These are phyloP conservation scores for Acidomyces sp. DNA, from an alignment of 495 filamentous ascomycete species.

Conservation along the genomic window DNA sequence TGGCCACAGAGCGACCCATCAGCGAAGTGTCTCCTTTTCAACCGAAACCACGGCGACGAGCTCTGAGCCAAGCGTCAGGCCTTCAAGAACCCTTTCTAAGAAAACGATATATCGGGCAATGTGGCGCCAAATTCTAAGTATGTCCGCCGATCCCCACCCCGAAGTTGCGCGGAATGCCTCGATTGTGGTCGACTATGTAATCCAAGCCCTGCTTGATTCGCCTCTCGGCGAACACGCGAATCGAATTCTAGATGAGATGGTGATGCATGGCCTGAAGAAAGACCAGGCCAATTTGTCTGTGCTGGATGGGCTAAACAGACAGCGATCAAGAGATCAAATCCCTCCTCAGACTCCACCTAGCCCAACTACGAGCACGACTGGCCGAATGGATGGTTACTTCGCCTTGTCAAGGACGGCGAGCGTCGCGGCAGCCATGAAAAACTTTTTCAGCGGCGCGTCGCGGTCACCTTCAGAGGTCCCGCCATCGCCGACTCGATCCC, in stretches of 20 bases:
- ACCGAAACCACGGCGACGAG: background rate
- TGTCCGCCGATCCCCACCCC: conserved; percentile 89
- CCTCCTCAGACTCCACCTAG: conserved; percentile 42
- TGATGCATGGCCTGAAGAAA: conserved; percentile 23
- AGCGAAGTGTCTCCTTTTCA: conserved; percentile 7
- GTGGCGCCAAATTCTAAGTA: conserved; percentile 82
- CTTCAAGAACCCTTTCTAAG: conserved; percentile 41
- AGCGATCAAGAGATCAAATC: conserved; percentile 18
- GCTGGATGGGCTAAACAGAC: conserved; percentile 27
- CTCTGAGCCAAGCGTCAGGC: background rate
- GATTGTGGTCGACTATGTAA: conserved; percentile 70
- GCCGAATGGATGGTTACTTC: conserved; percentile 49
- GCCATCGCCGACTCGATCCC: conserved; percentile 21
- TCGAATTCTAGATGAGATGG: conserved; percentile 53
- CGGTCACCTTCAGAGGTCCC: conserved; percentile 18
- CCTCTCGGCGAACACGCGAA: conserved; percentile 57
- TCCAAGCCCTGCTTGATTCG: conserved; percentile 62
- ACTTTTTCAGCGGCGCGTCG: conserved; percentile 41
- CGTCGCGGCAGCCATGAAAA: conserved; percentile 58
- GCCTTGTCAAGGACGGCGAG: conserved; percentile 55
- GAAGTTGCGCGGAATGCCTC: conserved; percentile 77
- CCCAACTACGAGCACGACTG: conserved; percentile 25
- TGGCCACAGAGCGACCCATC: background rate
- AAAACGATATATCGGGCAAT: conserved; percentile 83
- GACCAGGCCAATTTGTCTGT: conserved; percentile 34